These are phyloP conservation scores for Arthrobotrys pseudoclavata DNA, from an alignment of 2,329 filamentous ascomycete genomes.

Conservation along the genomic window DNA sequence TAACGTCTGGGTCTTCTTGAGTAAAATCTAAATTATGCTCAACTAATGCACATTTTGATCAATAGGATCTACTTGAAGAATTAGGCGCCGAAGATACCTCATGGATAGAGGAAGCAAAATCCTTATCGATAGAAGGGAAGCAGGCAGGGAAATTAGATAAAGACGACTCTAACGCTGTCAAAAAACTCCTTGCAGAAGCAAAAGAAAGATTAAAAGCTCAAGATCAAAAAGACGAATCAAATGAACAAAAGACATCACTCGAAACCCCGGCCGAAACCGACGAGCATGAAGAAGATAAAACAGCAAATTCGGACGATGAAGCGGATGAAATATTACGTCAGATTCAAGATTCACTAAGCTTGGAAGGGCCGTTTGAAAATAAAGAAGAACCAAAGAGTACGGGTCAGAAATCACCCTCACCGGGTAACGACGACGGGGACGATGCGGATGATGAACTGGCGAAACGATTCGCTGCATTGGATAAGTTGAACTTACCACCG, in stretches of 20 bases:
- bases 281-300: conserved; percentile 27
- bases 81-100: conserved; percentile 54
- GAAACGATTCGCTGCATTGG: conserved; percentile 49
- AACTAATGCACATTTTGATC: background rate
- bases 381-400: conserved; percentile 14
- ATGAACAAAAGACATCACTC: background rate
- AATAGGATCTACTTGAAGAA: conserved; percentile 48
- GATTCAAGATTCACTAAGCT: conserved; percentile 41
- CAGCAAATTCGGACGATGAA: conserved; percentile 52
- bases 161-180: conserved; percentile 43
- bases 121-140: conserved; percentile 46
- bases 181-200: conserved; percentile 50
- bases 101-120: conserved; percentile 54
- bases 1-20: too few species aligned
- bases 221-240: conserved; percentile 10
- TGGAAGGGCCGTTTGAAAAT: conserved; percentile 28
- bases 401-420: background rate
- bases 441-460: conserved; percentile 37
- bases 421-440: conserved; percentile 15
- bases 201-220: conserved; percentile 29
- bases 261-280: background rate
- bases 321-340: conserved; percentile 50
- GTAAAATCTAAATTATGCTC: too few species aligned
- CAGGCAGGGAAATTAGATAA: conserved; percentile 34
- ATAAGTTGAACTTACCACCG: conserved; percentile 33